These are phyloP conservation scores for Shiraia sp. DNA, from an alignment of 2,329 filamentous ascomycete genomes.

Conservation along the genomic window DNA sequence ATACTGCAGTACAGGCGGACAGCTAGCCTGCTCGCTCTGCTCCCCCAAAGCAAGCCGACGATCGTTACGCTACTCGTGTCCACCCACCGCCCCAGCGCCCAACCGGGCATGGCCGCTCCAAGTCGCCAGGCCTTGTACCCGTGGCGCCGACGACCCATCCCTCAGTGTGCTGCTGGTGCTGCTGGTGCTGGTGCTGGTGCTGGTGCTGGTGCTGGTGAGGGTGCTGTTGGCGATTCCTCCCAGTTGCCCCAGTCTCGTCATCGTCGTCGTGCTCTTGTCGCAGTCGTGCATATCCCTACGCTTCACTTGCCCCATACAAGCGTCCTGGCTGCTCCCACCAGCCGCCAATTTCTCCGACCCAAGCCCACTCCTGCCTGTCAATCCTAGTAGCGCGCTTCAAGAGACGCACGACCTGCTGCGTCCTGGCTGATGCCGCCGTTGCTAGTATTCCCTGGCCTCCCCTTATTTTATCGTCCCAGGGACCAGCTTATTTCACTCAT, in stretches of 20 bases:
- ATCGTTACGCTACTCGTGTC: slow-evolving; percentile 35
- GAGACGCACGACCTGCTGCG: slow-evolving; percentile 30
- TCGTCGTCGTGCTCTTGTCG: slow-evolving; percentile 23
- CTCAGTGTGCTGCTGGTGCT: no score
- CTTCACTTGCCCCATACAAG: slow-evolving; percentile 28
- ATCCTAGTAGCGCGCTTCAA: slow-evolving; percentile 26
- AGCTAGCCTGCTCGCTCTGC: no score
- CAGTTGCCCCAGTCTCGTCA: slow-evolving; percentile 21
- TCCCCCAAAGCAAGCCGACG: no score
- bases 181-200: no score
- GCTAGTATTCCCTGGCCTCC: slow-evolving; percentile 22
- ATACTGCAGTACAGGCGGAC: no score
- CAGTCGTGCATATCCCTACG: slow-evolving; percentile 31
- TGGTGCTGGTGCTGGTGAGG: slow-evolving; percentile 28
- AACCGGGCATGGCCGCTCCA: slow-evolving; percentile 29
- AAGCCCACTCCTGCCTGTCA: slow-evolving; percentile 15
- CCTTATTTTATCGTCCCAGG: slow-evolving; percentile 31
- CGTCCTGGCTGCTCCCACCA: slow-evolving; percentile 15
- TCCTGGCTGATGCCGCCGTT: slow-evolving; percentile 33
- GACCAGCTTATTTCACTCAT: slow-evolving; percentile 25
- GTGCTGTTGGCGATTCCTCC: slow-evolving; percentile 28
- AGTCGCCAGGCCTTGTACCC: slow-evolving; percentile 27
- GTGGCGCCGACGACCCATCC: no score
- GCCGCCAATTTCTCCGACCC: slow-evolving; percentile 28
- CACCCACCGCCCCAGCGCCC: slow-evolving; percentile 29